Conservation (phyloP, 2,329 filamentous ascomycete genomes). For the Aspergillus flavus region DNA sequence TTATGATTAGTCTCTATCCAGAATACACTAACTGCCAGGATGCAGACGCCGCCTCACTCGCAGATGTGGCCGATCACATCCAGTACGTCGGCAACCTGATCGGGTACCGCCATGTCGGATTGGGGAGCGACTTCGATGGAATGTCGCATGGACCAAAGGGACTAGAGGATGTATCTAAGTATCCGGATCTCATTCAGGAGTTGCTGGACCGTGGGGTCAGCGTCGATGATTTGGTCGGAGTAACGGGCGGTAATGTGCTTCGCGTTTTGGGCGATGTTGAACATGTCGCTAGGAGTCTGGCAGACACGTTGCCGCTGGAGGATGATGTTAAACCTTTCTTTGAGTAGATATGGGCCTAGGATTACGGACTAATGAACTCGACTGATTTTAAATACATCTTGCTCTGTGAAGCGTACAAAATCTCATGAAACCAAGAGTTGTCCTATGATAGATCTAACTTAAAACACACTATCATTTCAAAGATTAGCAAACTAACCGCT, state of each 20-base stretch:
- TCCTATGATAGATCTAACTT: too few relatives aligned
- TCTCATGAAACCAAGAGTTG: too few relatives aligned
- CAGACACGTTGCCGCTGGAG: too few relatives aligned
- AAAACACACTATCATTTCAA: too few relatives aligned
- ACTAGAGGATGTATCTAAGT: constrained; percentile 21
- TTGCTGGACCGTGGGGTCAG: constrained; percentile 1
- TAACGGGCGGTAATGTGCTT: background rate
- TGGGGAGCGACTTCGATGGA: constrained; percentile 40
- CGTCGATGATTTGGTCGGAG: background rate
- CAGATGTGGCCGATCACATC: constrained; percentile 41
- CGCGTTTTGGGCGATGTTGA: background rate
- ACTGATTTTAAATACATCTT: too few relatives aligned
- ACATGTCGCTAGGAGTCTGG: too few relatives aligned
- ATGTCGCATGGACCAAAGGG: constrained; percentile 22
- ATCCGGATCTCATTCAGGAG: constrained; percentile 1
- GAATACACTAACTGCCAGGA: constrained; percentile 17
- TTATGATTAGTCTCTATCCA: constrained; percentile 43
- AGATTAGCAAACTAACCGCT: fast-evolving
- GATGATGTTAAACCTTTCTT: too few relatives aligned
- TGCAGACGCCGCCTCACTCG: constrained; percentile 25
- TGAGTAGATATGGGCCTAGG: too few relatives aligned
- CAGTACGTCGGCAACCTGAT: constrained; percentile 33
- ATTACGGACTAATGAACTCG: too few relatives aligned
- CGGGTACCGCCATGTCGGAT: constrained; percentile 39
- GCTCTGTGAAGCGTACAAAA: too few relatives aligned